Conservation (phyloP, 331 rosid genomes). For the Dryas integrifolia region DNA sequence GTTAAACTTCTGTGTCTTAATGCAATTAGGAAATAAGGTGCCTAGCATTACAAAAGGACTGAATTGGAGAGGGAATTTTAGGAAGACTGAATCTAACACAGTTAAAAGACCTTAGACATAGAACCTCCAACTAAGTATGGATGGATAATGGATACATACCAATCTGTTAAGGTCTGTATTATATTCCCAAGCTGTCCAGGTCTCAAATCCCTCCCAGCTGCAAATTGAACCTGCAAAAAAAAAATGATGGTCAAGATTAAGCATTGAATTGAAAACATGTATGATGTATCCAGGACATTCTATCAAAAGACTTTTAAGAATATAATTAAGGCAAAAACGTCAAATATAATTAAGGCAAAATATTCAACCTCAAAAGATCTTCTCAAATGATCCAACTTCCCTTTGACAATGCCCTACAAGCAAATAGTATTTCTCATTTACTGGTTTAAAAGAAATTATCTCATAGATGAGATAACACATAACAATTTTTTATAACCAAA, state of each 20-base stretch:
- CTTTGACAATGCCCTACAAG: slow-evolving; percentile 27
- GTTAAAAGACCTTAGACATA: neutral
- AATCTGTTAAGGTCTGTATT: slow-evolving; percentile 15
- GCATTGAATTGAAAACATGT: neutral
- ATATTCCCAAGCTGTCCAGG: slow-evolving; percentile 30
- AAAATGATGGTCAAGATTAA: slow-evolving; percentile 9
- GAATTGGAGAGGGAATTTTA: neutral
- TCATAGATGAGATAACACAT: neutral
- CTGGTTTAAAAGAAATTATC: neutral
- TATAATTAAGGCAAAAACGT: neutral
- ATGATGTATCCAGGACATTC: neutral
- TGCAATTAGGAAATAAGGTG: neutral
- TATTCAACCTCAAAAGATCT: slow-evolving; percentile 22
- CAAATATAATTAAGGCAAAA: neutral
- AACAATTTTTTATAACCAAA: neutral
- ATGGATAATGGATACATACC: slow-evolving; percentile 12
- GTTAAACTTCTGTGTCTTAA: neutral
- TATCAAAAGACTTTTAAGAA: neutral
- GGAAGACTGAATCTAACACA: neutral
- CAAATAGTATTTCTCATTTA: neutral
- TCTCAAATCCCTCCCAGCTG: slow-evolving; percentile 31
- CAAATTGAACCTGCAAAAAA: slow-evolving; percentile 23
- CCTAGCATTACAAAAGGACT: neutral
- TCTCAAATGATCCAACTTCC: slow-evolving; percentile 30
- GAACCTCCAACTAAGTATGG: neutral